Conservation (phyloP, 257 asterid genomes). For the Nicotiana paniculata region DNA sequence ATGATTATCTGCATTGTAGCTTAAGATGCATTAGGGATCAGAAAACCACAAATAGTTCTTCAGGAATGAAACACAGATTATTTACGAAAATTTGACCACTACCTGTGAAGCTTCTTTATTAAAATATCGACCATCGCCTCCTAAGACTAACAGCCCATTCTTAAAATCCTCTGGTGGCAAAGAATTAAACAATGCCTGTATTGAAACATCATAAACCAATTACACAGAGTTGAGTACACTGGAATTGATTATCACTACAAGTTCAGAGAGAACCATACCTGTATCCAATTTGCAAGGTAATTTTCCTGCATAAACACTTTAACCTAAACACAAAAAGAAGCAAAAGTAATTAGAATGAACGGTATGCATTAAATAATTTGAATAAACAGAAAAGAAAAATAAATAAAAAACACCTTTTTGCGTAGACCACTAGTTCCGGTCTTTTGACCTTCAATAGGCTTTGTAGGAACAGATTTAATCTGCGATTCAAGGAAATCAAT, state of each 20-base stretch:
- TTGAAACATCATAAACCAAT: constrained; percentile 11
- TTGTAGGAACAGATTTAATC: constrained; percentile 66
- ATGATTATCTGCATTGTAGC: constrained; percentile 65
- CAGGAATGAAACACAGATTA: not conserved
- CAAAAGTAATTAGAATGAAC: constrained; percentile 4
- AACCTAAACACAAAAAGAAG: constrained; percentile 42
- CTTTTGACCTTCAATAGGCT: constrained; percentile 90
- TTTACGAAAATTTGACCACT: not conserved
- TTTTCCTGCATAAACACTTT: constrained; percentile 85
- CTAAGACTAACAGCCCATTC: constrained; percentile 70
- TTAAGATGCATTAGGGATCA: constrained; percentile 20
- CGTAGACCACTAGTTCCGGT: constrained; percentile 98
- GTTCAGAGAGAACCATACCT: constrained; percentile 42
- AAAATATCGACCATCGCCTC: constrained; percentile 96
- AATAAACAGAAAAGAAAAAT: not conserved
- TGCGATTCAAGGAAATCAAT: constrained; percentile 9
- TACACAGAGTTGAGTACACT: not conserved
- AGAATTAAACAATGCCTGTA: constrained; percentile 82
- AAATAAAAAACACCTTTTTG: constrained; percentile 48
- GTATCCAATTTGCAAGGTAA: constrained; percentile 96
- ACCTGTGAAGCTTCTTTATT: constrained; percentile 97
- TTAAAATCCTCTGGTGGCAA: constrained; percentile 81
- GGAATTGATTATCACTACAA: constrained; percentile 4
- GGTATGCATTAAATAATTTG: not conserved
- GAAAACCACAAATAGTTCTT: constrained; percentile 1